These are phyloP conservation scores for Chaetoceros muelleri DNA, from an alignment of 108 stramenopile genomes.

Conservation along the genomic window DNA sequence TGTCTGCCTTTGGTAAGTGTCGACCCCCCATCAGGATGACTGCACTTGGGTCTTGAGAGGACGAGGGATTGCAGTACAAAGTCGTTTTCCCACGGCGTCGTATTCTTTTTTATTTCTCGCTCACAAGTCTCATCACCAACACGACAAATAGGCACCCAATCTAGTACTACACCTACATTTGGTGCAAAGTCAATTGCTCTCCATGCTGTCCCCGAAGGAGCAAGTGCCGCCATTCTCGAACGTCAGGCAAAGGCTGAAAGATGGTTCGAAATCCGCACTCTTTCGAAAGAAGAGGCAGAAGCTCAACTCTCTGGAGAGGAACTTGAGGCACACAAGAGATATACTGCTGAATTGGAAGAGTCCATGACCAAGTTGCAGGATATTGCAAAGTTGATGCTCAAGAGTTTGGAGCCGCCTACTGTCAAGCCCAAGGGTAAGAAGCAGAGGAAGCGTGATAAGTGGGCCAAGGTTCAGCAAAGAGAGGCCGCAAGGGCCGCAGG, in stretches of 20 bases:
- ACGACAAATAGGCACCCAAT: conserved; percentile 10
- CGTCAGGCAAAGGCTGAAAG: conserved; percentile 33
- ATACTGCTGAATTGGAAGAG: conserved; percentile 45
- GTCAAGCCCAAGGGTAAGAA: conserved; percentile 62
- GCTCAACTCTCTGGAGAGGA: conserved; percentile 52
- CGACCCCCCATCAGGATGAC: background rate
- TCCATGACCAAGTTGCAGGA: conserved; percentile 57
- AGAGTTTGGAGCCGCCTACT: conserved; percentile 51
- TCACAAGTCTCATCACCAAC: background rate
- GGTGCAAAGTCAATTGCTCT: conserved; percentile 20
- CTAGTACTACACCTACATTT: conserved; percentile 10
- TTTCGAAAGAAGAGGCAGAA: conserved; percentile 44
- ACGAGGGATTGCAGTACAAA: background rate
- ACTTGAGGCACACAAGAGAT: conserved; percentile 65
- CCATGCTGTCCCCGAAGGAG: conserved; percentile 32
- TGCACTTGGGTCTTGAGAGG: background rate
- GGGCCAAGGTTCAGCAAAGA: conserved; percentile 30
- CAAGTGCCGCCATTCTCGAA: conserved; percentile 23
- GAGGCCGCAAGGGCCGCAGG: conserved; percentile 9
- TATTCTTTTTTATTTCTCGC: background rate
- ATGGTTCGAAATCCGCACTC: conserved; percentile 53
- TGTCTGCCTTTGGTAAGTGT: conserved; percentile 61
- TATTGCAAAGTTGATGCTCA: conserved; percentile 35
- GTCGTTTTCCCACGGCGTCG: background rate
- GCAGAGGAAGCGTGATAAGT: conserved; percentile 63